Conservation (phyloP, 352 stramenopile species). For the Plasmopara viticola region DNA sequence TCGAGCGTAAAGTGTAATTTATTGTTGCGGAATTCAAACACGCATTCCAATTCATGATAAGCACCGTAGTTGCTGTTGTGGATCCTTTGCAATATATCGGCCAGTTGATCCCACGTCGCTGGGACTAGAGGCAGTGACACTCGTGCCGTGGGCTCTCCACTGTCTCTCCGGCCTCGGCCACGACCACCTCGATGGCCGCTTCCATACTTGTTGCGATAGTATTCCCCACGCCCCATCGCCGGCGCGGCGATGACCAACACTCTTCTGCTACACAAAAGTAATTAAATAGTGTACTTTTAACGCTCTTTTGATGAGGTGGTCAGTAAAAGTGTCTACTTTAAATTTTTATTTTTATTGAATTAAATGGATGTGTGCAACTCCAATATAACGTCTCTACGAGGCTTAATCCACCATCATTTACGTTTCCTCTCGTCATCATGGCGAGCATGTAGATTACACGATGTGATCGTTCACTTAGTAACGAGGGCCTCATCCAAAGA, state of each 20-base stretch:
- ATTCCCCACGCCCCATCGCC: slow-evolving; percentile 77
- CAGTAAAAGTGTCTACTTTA: no score
- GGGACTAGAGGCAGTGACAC: slow-evolving; percentile 9
- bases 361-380: no score
- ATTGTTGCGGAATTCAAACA: slow-evolving; percentile 29
- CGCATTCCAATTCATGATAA: slow-evolving; percentile 73
- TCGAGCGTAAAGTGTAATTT: slow-evolving; percentile 71
- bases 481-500: slow-evolving; percentile 11
- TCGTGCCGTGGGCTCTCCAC: slow-evolving; percentile 12
- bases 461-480: not conserved
- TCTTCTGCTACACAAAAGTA: no score
- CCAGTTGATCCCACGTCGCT: slow-evolving; percentile 46
- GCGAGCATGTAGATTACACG: not conserved
- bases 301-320: no score
- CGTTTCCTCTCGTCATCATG: not conserved
- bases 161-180: slow-evolving; percentile 20
- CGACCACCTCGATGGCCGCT: slow-evolving; percentile 27
- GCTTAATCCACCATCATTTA: not conserved
- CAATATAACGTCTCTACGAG: not conserved
- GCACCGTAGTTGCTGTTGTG: slow-evolving; percentile 79
- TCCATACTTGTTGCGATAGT: slow-evolving; percentile 88
- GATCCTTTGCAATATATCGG: slow-evolving; percentile 39
- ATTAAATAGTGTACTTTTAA: no score
- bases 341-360: no score
- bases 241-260: no score